A percentile compares a stretch with the other conserved stretches of the same genome.
These are phyloP conservation scores for Fusarium sp. DNA, from an alignment of 2,329 filamentous ascomycete genomes.

Conservation along the genomic window DNA sequence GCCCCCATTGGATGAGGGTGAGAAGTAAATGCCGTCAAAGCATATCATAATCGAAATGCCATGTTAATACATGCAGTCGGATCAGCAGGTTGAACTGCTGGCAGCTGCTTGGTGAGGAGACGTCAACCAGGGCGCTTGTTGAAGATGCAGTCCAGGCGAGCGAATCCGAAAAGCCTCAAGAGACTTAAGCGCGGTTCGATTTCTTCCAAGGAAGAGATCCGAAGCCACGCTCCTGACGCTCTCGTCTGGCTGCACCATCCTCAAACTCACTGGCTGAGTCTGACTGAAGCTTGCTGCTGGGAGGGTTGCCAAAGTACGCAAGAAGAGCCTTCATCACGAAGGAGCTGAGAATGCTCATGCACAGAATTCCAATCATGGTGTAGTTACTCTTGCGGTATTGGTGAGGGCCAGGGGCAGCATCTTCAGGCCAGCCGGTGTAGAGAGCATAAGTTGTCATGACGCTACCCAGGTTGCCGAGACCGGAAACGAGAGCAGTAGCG, in stretches of 20 bases:
- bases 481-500: conserved; percentile 86
- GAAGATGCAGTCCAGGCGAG: conserved; percentile 45
- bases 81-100: conserved; percentile 57
- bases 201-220: conserved; percentile 56
- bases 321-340: conserved; percentile 77
- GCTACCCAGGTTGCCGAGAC: conserved; percentile 86
- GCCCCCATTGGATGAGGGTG: not conserved
- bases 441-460: conserved; percentile 90
- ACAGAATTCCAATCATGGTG: conserved; percentile 88
- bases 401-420: conserved; percentile 74
- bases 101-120: conserved; percentile 19
- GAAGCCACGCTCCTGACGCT: conserved; percentile 70
- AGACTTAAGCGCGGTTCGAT: conserved; percentile 44
- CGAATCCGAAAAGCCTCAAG: conserved; percentile 18
- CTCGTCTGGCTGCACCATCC: conserved; percentile 72
- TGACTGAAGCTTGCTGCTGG: conserved; percentile 61
- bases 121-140: conserved; percentile 45
- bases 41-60: conserved; percentile 14
- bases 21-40: conserved; percentile 37
- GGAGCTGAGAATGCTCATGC: conserved; percentile 80
- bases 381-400: conserved; percentile 88
- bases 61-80: conserved; percentile 32
- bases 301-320: conserved; percentile 67
- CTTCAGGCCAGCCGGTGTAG: conserved; percentile 87
- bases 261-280: conserved; percentile 62